Percentiles rank a stretch among this genome's conserved stretches.
phyloP scores from a whole-genome alignment of 1,284 basidiomycete genomes.

The Ceratobasidium sp. region DNA sequence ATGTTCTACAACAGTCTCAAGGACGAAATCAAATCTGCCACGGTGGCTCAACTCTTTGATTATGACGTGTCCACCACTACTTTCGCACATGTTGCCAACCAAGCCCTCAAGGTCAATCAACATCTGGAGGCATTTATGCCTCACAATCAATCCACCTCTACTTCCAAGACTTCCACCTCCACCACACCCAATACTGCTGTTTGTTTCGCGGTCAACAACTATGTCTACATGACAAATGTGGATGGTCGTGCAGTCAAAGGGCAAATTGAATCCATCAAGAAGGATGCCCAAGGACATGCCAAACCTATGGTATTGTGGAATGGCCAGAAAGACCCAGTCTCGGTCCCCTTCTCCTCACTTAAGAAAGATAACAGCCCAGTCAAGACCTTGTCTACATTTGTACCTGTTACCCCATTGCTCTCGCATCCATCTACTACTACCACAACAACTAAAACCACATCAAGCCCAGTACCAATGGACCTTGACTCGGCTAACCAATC shows the following conservation, averaged over 20 bases:
- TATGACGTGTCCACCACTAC: background rate
- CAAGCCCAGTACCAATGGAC: slow-evolving; percentile 1
- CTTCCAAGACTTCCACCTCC: background rate
- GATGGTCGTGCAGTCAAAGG: background rate
- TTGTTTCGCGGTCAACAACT: background rate
- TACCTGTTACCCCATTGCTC: too few relatives aligned
- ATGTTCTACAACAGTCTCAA: slow-evolving; percentile 16
- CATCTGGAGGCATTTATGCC: background rate
- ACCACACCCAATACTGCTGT: background rate
- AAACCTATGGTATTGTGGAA: background rate
- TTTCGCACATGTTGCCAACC: background rate
- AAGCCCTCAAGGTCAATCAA: background rate
- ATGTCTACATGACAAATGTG: background rate
- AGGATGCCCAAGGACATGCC: background rate
- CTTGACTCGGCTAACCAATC: background rate
- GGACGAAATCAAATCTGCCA: background rate
- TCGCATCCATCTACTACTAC: background rate
- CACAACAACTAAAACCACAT: background rate
- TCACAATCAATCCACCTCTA: too few relatives aligned
- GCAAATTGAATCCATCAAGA: background rate
- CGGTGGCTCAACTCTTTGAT: background rate
- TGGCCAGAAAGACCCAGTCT: background rate
- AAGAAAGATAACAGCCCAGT: background rate
- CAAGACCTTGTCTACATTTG: background rate
- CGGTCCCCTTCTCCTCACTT: background rate